These are phyloP conservation scores for Aspergillus clavatus DNA, from an alignment of 2,329 filamentous ascomycete species.

Conservation along the genomic window DNA sequence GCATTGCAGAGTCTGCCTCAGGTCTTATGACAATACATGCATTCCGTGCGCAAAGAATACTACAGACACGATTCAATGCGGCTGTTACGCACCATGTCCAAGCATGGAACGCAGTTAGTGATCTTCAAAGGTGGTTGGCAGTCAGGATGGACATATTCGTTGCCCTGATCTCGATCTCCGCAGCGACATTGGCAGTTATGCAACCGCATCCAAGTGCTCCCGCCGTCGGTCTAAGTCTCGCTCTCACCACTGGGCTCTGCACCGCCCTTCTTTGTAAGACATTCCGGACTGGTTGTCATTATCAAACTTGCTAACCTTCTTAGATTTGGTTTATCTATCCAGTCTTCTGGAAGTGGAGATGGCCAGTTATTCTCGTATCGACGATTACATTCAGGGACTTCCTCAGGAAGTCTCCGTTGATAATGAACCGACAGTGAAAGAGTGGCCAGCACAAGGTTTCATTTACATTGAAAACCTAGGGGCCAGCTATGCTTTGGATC, in stretches of 20 bases:
- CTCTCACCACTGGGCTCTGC: conserved; percentile 9
- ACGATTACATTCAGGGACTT: conserved; percentile 67
- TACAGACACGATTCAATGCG: conserved; percentile 7
- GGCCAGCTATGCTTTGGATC: conserved; percentile 62
- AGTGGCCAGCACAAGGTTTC: conserved; percentile 67
- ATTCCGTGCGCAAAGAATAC: conserved; percentile 7
- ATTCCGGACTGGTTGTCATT: too few species aligned
- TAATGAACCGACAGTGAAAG: conserved; percentile 50
- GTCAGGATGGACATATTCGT: conserved; percentile 13
- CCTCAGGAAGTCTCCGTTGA: conserved; percentile 43
- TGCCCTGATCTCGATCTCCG: conserved; percentile 10
- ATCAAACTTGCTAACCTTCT: not conserved
- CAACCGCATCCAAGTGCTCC: conserved; percentile 6
- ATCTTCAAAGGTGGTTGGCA: conserved; percentile 12
- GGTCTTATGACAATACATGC: conserved; percentile 11
- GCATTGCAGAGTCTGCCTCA: conserved; percentile 9
- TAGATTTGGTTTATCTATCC: conserved; percentile 11
- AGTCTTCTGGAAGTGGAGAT: conserved; percentile 60
- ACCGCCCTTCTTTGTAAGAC: conserved; percentile 9
- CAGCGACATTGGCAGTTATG: conserved; percentile 5
- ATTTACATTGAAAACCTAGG: conserved; percentile 65
- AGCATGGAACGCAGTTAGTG: conserved; percentile 12
- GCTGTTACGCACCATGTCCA: conserved; percentile 8
- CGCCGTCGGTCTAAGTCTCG: conserved; percentile 10
- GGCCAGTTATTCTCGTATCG: conserved; percentile 67